Evolutionary conservation across 371 early-diverging fungal genomes (phyloP), one percentile per base, ranked within the genome.

Genomic region (Batrachochytrium dendrobatidis): DNA sequence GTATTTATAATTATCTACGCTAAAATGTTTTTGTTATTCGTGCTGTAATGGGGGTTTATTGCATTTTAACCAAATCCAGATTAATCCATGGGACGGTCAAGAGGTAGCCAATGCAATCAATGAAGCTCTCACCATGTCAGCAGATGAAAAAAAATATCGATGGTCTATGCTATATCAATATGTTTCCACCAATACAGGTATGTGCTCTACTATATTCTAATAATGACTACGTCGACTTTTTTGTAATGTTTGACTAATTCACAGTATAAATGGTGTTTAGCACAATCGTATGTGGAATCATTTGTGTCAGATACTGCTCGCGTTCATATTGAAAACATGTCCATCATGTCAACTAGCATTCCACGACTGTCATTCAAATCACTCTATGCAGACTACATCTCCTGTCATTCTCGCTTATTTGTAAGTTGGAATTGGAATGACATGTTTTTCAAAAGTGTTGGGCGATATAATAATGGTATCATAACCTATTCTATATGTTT

Each of bases 11-110:
- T 58, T 20, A 4, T n/a, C n/a, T n/a, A n/a, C n/a, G n/a, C n/a
- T n/a, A n/a, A n/a, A n/a, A n/a, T n/a, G n/a, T n/a, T 17, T 28
- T 2, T 24, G 12, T 24, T 22, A 15, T 26, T 50, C 0, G 2
- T 22, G 51, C 24, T 24, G 50, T 50, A 22, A 0, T 50, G 0
- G 15, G 15, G 15, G 30, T 50, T 17, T 30, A 50, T 2, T 30
- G 3, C n/a, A n/a, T n/a, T n/a, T n/a, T n/a, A n/a, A n/a, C n/a
- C n/a, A n/a, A n/a, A n/a, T n/a, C n/a, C 22, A 44, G 45, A 84
- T 92, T 53, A 94, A 98, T 70, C 91, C 94, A 25, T 94, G 91
- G 93, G 86, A 91, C 71, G 83, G 64, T 63, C 67, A 66, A 64
- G 89, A 90, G 64, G 91, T 94, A 5, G 86, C 93, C 0, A 81